Evolutionary conservation across 2,329 filamentous ascomycete genomes (phyloP), one percentile per base, ranked within the genome.

Genomic region (Colletotrichum eremochloae): DNA sequence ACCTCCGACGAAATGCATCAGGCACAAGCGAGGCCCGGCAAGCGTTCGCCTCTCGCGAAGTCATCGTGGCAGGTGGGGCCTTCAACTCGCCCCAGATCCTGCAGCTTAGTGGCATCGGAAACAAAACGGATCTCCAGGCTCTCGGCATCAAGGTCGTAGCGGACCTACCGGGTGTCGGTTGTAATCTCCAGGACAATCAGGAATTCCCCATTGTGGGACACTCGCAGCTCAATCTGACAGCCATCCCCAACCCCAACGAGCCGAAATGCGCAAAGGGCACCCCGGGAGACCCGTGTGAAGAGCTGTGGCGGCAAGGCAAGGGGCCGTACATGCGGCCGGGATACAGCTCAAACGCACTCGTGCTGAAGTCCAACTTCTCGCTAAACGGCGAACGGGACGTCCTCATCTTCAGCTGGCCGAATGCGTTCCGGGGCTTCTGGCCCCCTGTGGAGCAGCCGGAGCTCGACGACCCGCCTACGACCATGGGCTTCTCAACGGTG

Each of bases 141-240:
- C 80, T 86, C 75, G 78, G 81, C n/a, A 90, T 91, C 73, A 78
- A 83, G 0, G 83, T 90, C 8, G 76, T 90, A 46, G 80, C 81
- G 1, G 84, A 92, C 76, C 82, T 90, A 2, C 90, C 89, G 0
- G 90, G 89, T 56, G 90, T 93, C 5, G 90, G 90, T 29, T 1
- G 87, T 86, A 9, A 84, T 82, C 53, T 90, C 91, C 78, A 79
- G 67, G 86, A 88, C 63, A 83, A 83, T 68, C 80, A 84, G 71
- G 82, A 84, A 72, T 75, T 80, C 3, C 79, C 78, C 31, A 78
- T 86, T 24, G 78, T 81, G 11, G 68, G 64, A 8, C 38, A 50
- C 11, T 42, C 69, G 9, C 60, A 52, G n/a, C 20, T 63, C 31
- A 72, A 81, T 75, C 80, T 79, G 33, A 72, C 77, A 0, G 60